Evolutionary conservation across 139 green algal species (phyloP).

Genomic region (Asterochloris sp.): DNA sequence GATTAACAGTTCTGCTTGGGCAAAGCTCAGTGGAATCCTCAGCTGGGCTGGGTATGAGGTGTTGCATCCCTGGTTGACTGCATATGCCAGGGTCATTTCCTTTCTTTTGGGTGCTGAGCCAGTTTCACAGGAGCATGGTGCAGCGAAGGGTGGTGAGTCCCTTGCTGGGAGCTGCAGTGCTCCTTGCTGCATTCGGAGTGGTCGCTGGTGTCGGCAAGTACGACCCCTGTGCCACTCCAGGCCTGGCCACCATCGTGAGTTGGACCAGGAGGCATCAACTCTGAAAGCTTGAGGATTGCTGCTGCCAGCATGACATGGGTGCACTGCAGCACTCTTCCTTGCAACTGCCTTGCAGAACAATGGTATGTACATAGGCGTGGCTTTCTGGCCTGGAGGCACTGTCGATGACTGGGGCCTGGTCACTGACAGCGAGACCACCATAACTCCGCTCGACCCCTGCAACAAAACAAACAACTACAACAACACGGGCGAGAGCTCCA

Average conservation of each 20-base stretch:
- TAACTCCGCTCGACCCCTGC: conserved; percentile 7
- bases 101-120: no score
- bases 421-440: not conserved
- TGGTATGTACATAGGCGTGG: conserved; percentile 18
- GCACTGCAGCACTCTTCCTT: not conserved
- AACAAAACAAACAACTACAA: conserved; percentile 18
- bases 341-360: not conserved
- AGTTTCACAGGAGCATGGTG: no score
- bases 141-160: no score
- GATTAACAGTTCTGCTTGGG: no score
- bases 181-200: not conserved
- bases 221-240: conserved; percentile 17
- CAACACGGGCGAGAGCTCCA: conserved; percentile 3
- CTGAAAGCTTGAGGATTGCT: not conserved
- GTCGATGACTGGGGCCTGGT: conserved; percentile 15
- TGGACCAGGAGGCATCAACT: not conserved
- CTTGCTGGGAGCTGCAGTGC: no score
- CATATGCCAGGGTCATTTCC: no score
- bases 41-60: no score
- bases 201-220: conserved; percentile 7
- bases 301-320: no score
- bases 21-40: no score
- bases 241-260: conserved; percentile 6
- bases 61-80: no score
- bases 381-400: conserved; percentile 26